Conservation (phyloP, 2,329 filamentous ascomycete genomes). For the Lasiodiplodia hormozganensis region DNA sequence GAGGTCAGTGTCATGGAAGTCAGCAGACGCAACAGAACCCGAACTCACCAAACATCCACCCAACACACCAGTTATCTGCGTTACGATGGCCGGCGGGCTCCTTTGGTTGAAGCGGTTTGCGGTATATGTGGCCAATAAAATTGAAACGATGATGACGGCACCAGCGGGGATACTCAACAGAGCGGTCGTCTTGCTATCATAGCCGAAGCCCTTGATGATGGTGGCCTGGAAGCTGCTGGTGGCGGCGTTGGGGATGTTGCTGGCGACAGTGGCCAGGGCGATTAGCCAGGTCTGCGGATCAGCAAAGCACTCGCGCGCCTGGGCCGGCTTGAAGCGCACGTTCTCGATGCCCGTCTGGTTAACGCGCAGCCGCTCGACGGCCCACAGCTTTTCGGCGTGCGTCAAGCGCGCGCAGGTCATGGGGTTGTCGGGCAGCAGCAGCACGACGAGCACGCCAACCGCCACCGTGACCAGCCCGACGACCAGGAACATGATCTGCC, state of each 20-base stretch:
- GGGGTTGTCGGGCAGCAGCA: constrained; percentile 52
- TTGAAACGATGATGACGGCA: constrained; percentile 37
- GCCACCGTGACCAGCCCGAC: constrained; percentile 39
- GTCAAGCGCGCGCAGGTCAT: constrained; percentile 46
- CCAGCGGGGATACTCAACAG: constrained; percentile 39
- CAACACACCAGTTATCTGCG: constrained; percentile 29
- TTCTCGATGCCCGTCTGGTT: constrained; percentile 80
- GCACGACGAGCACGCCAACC: constrained; percentile 41
- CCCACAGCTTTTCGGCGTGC: constrained; percentile 51
- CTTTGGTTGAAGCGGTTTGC: constrained; percentile 38
- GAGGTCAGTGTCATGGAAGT: constrained; percentile 26
- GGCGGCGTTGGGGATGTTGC: constrained; percentile 39
- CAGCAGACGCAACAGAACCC: background rate
- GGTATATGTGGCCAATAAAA: constrained; percentile 37
- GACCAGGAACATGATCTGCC: constrained; percentile 44
- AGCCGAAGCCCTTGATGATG: constrained; percentile 41
- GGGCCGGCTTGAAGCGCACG: constrained; percentile 71
- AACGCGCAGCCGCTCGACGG: constrained; percentile 72
- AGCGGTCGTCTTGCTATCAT: constrained; percentile 38
- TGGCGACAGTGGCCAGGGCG: background rate
- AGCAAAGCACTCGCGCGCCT: constrained; percentile 65
- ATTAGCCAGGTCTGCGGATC: constrained; percentile 64
- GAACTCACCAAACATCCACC: constrained; percentile 24
- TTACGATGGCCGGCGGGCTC: constrained; percentile 33
- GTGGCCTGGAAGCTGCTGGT: constrained; percentile 41